Percentiles rank a stretch among this genome's conserved stretches.
Evolutionary conservation across 176 grass and related monocot genomes (phyloP).

Genomic region (Hyparrhenia diplandra): DNA sequence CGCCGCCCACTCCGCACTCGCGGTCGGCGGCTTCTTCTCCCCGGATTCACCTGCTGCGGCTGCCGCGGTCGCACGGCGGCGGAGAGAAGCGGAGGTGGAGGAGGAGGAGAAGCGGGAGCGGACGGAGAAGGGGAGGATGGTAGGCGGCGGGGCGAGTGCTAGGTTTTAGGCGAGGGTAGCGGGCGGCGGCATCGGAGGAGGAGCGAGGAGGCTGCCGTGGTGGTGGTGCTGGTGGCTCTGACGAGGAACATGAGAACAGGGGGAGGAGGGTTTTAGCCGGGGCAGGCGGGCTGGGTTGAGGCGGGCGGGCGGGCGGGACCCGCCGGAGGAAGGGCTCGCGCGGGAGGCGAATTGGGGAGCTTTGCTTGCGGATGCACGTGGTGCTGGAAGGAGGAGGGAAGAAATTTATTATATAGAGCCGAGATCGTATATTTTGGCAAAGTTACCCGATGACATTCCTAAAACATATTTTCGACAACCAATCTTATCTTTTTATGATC

Average conservation of each 20-base stretch:
- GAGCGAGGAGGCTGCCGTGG: conserved; percentile 31
- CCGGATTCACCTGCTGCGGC: conserved; percentile 47
- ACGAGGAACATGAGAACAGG: conserved; percentile 43
- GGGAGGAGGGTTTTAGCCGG: conserved; percentile 33
- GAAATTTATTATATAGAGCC: neutral
- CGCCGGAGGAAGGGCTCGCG: neutral
- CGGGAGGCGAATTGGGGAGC: neutral
- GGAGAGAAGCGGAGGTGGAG: neutral
- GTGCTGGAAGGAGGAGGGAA: neutral
- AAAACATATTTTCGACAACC: too few species aligned
- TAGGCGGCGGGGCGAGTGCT: neutral
- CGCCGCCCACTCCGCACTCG: conserved; percentile 14
- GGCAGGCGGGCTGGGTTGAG: neutral
- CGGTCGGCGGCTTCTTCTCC: conserved; percentile 23
- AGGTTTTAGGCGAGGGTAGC: conserved; percentile 49
- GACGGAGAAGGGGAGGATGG: neutral
- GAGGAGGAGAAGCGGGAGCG: conserved; percentile 3
- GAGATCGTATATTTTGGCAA: too few species aligned
- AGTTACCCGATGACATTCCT: too few species aligned
- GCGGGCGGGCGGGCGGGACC: conserved; percentile 1
- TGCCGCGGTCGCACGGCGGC: conserved; percentile 19
- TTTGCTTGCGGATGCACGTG: neutral
- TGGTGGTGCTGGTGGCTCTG: conserved; percentile 28
- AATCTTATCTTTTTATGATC: too few species aligned
- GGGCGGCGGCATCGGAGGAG: conserved; percentile 36